phyloP scores from a whole-genome alignment of 1,284 basidiomycete genomes.

The Malassezia vespertilionis region DNA sequence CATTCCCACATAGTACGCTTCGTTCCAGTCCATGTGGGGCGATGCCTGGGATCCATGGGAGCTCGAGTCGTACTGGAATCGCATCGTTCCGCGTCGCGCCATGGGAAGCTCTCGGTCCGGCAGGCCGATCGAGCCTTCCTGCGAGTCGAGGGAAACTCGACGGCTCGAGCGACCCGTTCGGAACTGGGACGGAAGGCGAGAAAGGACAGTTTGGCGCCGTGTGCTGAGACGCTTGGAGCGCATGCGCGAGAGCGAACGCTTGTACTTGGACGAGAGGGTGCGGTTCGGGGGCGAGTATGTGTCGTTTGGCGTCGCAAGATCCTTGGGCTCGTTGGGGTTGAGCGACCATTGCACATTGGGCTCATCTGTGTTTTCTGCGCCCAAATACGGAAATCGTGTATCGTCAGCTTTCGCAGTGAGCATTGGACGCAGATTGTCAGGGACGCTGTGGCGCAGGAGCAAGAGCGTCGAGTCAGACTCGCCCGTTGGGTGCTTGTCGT shows the following conservation, averaged over 20 bases:
- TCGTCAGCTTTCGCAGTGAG: slow-evolving; percentile 1
- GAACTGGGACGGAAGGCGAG: slow-evolving; percentile 13
- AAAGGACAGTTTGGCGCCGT: slow-evolving; percentile 1
- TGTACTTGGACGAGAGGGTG: slow-evolving; percentile 2
- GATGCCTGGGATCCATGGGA: slow-evolving; percentile 8
- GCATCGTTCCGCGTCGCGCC: slow-evolving; percentile 9
- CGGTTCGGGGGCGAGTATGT: not conserved
- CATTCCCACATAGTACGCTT: not conserved
- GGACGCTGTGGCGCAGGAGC: not conserved
- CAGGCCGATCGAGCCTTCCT: slow-evolving; percentile 6
- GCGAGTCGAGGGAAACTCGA: slow-evolving; percentile 5
- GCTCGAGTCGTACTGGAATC: slow-evolving; percentile 18
- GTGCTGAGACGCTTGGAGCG: slow-evolving; percentile 3
- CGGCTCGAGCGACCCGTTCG: slow-evolving; percentile 10
- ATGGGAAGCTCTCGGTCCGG: slow-evolving; percentile 13
- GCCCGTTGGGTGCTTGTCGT: not conserved
- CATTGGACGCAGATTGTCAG: not conserved
- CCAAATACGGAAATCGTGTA: slow-evolving; percentile 1
- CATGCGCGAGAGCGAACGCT: not conserved
- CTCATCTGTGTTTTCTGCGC: slow-evolving; percentile 1
- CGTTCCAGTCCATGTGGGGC: not conserved
- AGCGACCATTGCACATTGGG: not conserved
- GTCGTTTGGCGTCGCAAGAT: not conserved
- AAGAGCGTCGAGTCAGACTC: not conserved
- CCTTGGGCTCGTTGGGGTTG: not conserved